Base-by-base conservation (phyloP, 192 early-diverging fungal genomes). In the Backusella luteola region DNA sequence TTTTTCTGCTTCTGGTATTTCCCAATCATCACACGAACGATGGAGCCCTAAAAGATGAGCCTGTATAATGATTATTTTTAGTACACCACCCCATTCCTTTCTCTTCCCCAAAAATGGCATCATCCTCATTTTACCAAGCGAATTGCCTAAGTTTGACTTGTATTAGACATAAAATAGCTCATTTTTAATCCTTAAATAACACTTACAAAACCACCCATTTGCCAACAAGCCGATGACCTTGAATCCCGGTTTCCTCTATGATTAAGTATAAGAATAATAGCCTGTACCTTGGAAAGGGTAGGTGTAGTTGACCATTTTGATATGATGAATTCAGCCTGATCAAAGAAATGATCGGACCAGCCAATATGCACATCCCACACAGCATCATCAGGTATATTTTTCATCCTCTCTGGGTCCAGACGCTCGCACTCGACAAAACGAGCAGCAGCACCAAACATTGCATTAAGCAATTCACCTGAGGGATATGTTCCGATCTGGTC, bases 391-490 rank as follows among this genome's bases (percentile, higher is more conserved):
- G 69, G 56, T 14, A 68, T 42, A 2, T 23, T 35, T 32, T 71
- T 68, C 26, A 71, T 71, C 1, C 71, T 17, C 23, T 74, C 73
- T 1, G 68, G 67, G 29, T 75, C 49, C 14, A 52, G 12, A 4
- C 35, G 32, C n/a, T 75, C 78, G 23, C 75, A 76, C 53, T 79
- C 78, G 8, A 79, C 69, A 38, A 71, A 79, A 6, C 78, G 73
- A 23, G 78, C 78, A 34, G 78, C 78, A 4, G 78, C 73, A 36
- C 78, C 78, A 71, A 75, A 79, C 78, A 79, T 79, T 6, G 78
- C 78, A 19, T 75, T 71, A 1, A 79, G 19, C 26, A 79, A 49
- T 29, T 75, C 67, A 2, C 73, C 69, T 12, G 73, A 66, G 17
- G 78, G 78, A 53, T 75, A 79, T 6, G 78, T 59, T 7, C 75